These are phyloP conservation scores for Phytophthora palmivora DNA, from an alignment of 352 stramenopile species.

Conservation along the genomic window DNA sequence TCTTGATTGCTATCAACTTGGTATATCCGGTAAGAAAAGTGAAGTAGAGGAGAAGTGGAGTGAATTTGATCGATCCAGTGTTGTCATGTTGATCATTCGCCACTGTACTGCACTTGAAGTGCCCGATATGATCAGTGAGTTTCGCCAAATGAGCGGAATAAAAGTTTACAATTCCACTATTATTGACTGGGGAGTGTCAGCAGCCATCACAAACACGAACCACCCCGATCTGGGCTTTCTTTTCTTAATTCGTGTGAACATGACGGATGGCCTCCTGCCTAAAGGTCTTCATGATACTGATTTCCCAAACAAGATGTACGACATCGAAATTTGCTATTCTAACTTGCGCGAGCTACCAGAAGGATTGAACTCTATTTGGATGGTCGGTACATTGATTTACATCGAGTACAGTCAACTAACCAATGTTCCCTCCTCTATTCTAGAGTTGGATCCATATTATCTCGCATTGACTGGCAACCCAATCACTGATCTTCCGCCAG, in stretches of 20 bases:
- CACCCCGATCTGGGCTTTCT: slow-evolving; percentile 38
- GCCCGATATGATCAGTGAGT: slow-evolving; percentile 24
- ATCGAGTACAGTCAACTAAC: slow-evolving; percentile 37
- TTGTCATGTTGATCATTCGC: slow-evolving; percentile 38
- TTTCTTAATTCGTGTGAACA: slow-evolving; percentile 42
- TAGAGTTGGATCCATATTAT: slow-evolving; percentile 19
- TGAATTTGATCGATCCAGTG: slow-evolving; percentile 21
- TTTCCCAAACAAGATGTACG: slow-evolving; percentile 19
- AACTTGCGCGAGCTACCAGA: slow-evolving; percentile 47
- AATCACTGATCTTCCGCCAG: slow-evolving; percentile 14
- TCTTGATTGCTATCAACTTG: slow-evolving; percentile 36
- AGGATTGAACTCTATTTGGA: slow-evolving; percentile 50
- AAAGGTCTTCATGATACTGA: slow-evolving; percentile 8
- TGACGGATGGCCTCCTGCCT: slow-evolving; percentile 40
- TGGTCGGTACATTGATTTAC: slow-evolving; percentile 24
- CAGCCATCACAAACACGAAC: slow-evolving; percentile 27
- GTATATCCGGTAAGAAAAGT: slow-evolving; percentile 22
- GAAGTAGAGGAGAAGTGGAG: slow-evolving; percentile 27
- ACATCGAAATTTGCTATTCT: slow-evolving; percentile 41
- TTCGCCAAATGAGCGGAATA: slow-evolving; percentile 18
- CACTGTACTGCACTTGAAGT: slow-evolving; percentile 42
- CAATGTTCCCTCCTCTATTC: slow-evolving; percentile 8
- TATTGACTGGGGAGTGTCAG: slow-evolving; percentile 28
- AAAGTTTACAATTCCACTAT: slow-evolving; percentile 45
- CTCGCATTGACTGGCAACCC: slow-evolving; percentile 31